A percentile compares a stretch with the other conserved stretches of the same genome.
Conservation (phyloP, 805 yeast genomes). For the Teunomyces barrocoloradensis region DNA sequence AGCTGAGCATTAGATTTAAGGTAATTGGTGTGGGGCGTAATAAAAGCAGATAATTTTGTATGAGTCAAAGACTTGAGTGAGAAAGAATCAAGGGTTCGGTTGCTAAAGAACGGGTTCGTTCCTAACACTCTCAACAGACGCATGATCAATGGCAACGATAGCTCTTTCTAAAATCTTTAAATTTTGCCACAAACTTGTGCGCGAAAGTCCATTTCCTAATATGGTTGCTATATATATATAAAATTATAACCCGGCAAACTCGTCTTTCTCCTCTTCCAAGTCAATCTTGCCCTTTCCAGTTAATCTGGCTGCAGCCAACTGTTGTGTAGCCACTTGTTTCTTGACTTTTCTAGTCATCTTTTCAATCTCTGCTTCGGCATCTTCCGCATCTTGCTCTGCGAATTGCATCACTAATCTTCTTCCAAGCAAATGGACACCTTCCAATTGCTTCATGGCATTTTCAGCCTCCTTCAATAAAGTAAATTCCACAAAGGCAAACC, state of each 20-base stretch:
- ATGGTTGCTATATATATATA: neutral
- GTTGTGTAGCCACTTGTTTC: constrained; percentile 75
- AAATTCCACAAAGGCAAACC: constrained; percentile 97
- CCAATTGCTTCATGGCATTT: constrained; percentile 86
- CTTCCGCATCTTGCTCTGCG: constrained; percentile 77
- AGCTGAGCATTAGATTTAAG: constrained; percentile 11
- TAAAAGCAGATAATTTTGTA: neutral
- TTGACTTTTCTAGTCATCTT: constrained; percentile 84
- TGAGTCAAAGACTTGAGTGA: neutral
- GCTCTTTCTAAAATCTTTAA: neutral
- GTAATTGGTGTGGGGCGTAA: neutral
- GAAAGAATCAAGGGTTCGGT: constrained; percentile 12
- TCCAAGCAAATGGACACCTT: constrained; percentile 95
- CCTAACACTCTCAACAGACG: neutral
- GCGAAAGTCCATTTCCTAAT: neutral
- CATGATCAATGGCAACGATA: neutral
- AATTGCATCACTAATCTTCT: constrained; percentile 91
- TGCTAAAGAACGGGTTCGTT: constrained; percentile 14
- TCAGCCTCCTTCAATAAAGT: constrained; percentile 85
- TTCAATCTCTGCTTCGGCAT: constrained; percentile 88
- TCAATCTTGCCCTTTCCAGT: constrained; percentile 72
- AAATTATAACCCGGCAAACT: constrained; percentile 20
- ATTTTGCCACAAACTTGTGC: neutral
- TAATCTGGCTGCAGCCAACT: constrained; percentile 65
- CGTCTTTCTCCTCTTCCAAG: constrained; percentile 56